Evolutionary conservation across 306 rosid species (phyloP), one percentile per base, ranked within the genome.

Genomic region (Datisca glomerata): DNA sequence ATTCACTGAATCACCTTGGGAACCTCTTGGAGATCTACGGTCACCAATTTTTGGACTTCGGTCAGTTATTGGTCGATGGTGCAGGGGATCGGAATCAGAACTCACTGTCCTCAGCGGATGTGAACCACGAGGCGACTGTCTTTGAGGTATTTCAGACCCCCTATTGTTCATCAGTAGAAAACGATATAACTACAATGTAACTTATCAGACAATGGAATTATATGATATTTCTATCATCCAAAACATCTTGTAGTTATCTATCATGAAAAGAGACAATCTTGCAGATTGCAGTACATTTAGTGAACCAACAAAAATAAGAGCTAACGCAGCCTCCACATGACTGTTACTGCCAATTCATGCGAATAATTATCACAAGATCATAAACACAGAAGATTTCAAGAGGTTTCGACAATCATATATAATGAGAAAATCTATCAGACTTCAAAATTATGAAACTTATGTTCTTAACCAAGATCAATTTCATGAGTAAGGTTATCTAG

Each of bases 21-120:
- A 11, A 13, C 82, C 59, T n/a, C n/a, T n/a, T n/a, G n/a, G n/a
- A n/a, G n/a, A n/a, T 71, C 86, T 76, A 7, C 81, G 71, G 43
- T 85, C 93, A 23, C 78, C 83, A 36, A 80, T 54, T 66, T 73
- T 85, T 2, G 95, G 93, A 65, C 87, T 80, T 53, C 93, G 57
- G 37, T 73, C 86, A 13, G 86, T 47, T 32, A 76, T 49, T 14
- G 79, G 67, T 29, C 95, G 79, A 51, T 71, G 93, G 64, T 73
- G 89, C 50, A 56, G 63, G 7, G 86, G 71, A 61, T 79, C 93
- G 0, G 95, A 76, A 57, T 80, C 93, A 13, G 87, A 74, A 56
- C 71, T 66, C 16, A 93, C 76, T 12, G 81, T 66, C 57, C 93
- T 64, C 18, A 68, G 74, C 31, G 64, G 76, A 55, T 75, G 72